Evolutionary conservation across 805 yeast species (phyloP), one percentile per base, ranked within the genome.

Genomic region (Candida ficus): DNA sequence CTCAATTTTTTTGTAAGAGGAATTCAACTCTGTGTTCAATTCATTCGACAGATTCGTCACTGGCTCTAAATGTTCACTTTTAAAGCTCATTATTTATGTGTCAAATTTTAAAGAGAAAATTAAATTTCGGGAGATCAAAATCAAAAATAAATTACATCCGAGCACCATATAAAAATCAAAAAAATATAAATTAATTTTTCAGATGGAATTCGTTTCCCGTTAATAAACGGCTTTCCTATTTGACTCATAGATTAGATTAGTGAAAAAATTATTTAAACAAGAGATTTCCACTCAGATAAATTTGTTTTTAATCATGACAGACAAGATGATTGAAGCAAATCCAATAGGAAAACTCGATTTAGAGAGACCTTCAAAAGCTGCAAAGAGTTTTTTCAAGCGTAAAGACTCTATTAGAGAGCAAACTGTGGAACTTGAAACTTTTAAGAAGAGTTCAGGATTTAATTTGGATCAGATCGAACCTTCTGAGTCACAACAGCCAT

Each of bases 41-140:
- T 48, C 40, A 13, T 31, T 38, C 1, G 48, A 40, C 9, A 54
- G 41, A 12, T 30, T 29, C 4, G 54, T 40, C 8, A 52, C 46
- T 3, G 53, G 47, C 16, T 48, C 53, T 3, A 54, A 32, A 38
- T 51, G 52, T 23, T 53, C 56, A 17, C 38, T 43, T 13, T 25
- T 41, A 21, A 41, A 41, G 2, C 35, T 8, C 42, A 39, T 38
- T 12, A 25, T 25, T 9, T 18, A 14, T 28, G 13, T 17, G n/a
- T 14, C n/a, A 28, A 3, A 7, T 14, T 11, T 26, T 26, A 26
- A 26, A 11, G 7, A 26, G 13, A 13, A 26, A 9, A 26, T 7
- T 13, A 13, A 12, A 25, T 7, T 25, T 25, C 10, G 27, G 27
- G n/a, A n/a, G n/a, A n/a, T n/a, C n/a, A n/a, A n/a, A n/a, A n/a